Evolutionary conservation across 2,329 filamentous ascomycete species (phyloP), one percentile per base, ranked within the genome.

Genomic region (Cladosporium sphaerospermum): DNA sequence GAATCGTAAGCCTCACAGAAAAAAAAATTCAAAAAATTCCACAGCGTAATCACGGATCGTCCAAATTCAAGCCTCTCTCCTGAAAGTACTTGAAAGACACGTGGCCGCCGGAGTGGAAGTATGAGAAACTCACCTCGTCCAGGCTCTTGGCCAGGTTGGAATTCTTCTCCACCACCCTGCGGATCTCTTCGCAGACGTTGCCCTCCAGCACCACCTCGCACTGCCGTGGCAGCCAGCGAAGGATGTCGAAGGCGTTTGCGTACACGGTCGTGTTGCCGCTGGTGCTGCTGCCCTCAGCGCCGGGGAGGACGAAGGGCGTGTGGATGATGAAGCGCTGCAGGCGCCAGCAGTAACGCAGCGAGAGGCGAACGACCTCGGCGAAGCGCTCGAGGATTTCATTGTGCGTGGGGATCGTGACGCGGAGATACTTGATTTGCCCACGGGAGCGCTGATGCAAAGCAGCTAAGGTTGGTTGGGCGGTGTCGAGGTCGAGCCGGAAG

Each of bases 371-470:
- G 32, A 73, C 64, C 56, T 75, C 72, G 19, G 71, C 67, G 59
- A 76, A 75, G 28, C 69, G 69, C 53, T 74, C 72, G 52, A 75
- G 66, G 53, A 75, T 74, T 46, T 75, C 72, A 61, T 73, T 71
- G 57, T 75, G 72, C 6, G 66, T 69, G 36, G 72, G 71, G 19
- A 76, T 74, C n/a, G 69, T 70, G 19, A 76, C 59, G 40, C 68
- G 61, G 56, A 75, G 64, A 54, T 70, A 66, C 50, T 72, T 74
- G 55, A 75, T 74, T 41, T 73, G 67, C 46, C 66, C 67, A 36
- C 73, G 67, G 19, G 63, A 68, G 56, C 71, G 71, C 57, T 76
- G 73, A 53, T 73, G 72, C 0, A 76, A 60, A 1, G 63, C 63
- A 1, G 60, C 60, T 8, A 76, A 66, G 1, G 72, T 71, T 37